Conservation (phyloP, 2,329 filamentous ascomycete genomes). For the Cryphonectria nitschkei region DNA sequence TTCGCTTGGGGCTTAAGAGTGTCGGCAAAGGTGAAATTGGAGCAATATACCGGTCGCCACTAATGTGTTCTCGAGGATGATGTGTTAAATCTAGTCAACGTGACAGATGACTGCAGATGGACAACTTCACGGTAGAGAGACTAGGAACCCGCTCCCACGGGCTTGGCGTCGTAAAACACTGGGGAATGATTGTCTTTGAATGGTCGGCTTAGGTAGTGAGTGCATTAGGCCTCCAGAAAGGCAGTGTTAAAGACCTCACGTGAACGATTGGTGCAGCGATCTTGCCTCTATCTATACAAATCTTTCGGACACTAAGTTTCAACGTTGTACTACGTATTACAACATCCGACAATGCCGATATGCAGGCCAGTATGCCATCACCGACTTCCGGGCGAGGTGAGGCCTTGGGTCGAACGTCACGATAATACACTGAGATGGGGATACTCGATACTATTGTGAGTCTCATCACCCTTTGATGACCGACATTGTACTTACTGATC, state of each 20-base stretch:
- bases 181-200: background rate
- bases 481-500: background rate
- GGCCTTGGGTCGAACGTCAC: background rate
- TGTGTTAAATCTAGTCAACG: background rate
- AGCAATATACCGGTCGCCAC: background rate
- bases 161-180: background rate
- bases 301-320: background rate
- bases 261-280: background rate
- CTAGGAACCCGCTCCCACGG: background rate
- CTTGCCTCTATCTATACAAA: background rate
- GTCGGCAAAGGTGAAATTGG: too few relatives aligned
- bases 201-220: background rate
- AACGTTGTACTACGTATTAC: background rate
- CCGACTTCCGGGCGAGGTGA: background rate
- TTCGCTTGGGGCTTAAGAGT: background rate
- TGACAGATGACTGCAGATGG: background rate
- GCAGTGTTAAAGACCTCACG: background rate
- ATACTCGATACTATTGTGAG: background rate
- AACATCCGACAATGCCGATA: background rate
- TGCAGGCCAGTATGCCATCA: background rate
- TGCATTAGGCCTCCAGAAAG: slow-evolving; percentile 4
- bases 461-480: background rate
- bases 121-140: background rate
- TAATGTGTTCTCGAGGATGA: background rate
- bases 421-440: background rate